Percentiles rank a stretch among this genome's conserved stretches.
Evolutionary conservation across 176 grass and related monocot species (phyloP).

Genomic region (Avena sativa): DNA sequence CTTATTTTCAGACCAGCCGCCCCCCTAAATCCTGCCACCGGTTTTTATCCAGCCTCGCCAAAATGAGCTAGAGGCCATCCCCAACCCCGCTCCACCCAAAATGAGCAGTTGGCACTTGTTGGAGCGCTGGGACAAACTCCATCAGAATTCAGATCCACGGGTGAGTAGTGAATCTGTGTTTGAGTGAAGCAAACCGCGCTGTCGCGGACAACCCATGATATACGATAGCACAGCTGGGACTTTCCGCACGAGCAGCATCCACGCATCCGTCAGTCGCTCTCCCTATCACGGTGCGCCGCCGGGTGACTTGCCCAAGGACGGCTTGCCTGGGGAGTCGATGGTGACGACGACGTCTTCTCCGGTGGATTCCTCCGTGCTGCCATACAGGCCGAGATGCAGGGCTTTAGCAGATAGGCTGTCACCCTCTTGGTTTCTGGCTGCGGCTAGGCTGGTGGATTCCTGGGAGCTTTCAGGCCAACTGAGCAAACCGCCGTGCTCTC

Average conservation of each 20-base stretch:
- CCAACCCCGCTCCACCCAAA: too few species aligned
- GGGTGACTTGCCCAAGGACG: neutral
- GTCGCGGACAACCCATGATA: too few species aligned
- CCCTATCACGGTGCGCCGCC: neutral
- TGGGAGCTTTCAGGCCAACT: conserved; percentile 83
- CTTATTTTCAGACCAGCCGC: neutral
- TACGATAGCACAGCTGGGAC: too few species aligned
- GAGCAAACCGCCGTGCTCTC: conserved; percentile 66
- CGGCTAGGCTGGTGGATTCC: conserved; percentile 47
- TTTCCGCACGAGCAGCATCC: too few species aligned
- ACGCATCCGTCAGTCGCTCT: neutral
- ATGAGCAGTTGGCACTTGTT: too few species aligned
- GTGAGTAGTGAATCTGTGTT: too few species aligned
- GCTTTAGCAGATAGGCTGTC: conserved; percentile 65
- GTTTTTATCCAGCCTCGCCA: too few species aligned
- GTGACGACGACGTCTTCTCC: neutral
- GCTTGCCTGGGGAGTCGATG: neutral
- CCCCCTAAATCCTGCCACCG: too few species aligned
- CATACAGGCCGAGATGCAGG: conserved; percentile 44
- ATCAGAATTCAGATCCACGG: too few species aligned
- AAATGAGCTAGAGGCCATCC: too few species aligned
- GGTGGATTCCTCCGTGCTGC: conserved; percentile 50
- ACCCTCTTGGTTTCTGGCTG: conserved; percentile 44
- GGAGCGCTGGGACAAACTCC: too few species aligned
- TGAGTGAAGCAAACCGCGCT: too few species aligned